A percentile compares a stretch with the other conserved stretches of the same genome.
These are phyloP conservation scores for Corymbia calophylla DNA, from an alignment of 441 rosid genomes.

Conservation along the genomic window DNA sequence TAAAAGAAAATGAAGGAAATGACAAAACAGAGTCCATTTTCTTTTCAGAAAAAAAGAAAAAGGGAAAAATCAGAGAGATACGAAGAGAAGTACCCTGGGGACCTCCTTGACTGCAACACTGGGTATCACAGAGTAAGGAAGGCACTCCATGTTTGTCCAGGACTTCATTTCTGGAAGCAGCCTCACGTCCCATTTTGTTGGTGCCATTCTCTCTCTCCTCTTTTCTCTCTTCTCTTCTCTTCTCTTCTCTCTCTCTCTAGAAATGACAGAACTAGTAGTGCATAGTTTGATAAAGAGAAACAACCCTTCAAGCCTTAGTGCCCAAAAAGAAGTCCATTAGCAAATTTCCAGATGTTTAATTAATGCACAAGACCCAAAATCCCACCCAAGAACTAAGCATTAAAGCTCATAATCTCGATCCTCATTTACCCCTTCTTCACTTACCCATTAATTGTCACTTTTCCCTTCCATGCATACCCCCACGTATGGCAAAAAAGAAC, in stretches of 20 bases:
- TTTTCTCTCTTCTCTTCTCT: not conserved
- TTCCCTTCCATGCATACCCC: not conserved
- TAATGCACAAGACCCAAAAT: not conserved
- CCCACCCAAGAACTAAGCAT: not conserved
- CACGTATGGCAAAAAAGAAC: not conserved
- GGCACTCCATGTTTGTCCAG: conserved; percentile 3
- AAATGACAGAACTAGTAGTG: not conserved
- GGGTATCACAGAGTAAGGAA: not conserved
- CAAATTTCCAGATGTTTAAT: not conserved
- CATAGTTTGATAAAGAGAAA: not conserved
- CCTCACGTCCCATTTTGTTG: conserved; percentile 7
- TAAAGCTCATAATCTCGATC: not conserved
- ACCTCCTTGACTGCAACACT: not conserved
- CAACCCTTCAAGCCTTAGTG: not conserved
- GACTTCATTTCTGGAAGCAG: not conserved
- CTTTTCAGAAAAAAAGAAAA: not conserved
- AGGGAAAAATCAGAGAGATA: not conserved
- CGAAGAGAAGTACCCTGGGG: not conserved
- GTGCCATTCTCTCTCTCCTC: not conserved
- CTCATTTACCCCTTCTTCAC: not conserved
- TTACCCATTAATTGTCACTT: not conserved
- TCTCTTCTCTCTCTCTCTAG: not conserved
- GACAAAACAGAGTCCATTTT: too few relatives aligned
- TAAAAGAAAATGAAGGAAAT: not conserved
- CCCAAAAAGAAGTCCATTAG: not conserved